Conservation (phyloP, 2,329 filamentous ascomycete species). For the Chrysoporthe cubensis region DNA sequence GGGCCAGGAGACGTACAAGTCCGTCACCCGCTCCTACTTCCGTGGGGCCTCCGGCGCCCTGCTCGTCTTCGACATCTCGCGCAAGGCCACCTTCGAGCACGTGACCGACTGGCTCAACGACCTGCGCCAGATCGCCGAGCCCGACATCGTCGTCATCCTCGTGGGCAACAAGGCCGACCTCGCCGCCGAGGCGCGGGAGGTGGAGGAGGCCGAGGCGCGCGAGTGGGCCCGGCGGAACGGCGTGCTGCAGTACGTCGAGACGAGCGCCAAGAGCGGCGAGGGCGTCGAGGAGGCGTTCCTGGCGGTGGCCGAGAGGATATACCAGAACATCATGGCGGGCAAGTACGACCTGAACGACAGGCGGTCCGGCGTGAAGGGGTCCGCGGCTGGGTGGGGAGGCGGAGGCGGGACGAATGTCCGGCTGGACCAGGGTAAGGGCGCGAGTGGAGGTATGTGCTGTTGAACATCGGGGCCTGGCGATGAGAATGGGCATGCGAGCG, state of each 20-base stretch:
- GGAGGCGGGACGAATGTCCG: conserved; percentile 48
- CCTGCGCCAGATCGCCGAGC: conserved; percentile 91
- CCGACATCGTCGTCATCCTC: conserved; percentile 90
- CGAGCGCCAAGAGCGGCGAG: conserved; percentile 92
- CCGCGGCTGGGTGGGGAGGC: conserved; percentile 53
- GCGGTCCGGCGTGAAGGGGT: conserved; percentile 85
- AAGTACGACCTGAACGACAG: conserved; percentile 94
- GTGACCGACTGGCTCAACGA: conserved; percentile 94
- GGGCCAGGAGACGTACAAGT: conserved; percentile 97
- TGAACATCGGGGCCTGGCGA: conserved; percentile 36
- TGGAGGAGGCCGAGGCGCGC: conserved; percentile 81
- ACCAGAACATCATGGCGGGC: conserved; percentile 93
- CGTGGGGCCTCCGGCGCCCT: conserved; percentile 74
- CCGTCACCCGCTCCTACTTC: conserved; percentile 92
- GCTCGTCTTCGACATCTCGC: conserved; percentile 92
- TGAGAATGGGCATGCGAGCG: not conserved
- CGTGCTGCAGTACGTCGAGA: conserved; percentile 93
- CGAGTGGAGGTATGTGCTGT: conserved; percentile 51
- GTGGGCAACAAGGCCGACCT: conserved; percentile 96
- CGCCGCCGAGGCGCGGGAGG: conserved; percentile 74
- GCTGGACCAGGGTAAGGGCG: conserved; percentile 47
- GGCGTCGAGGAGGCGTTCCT: conserved; percentile 93
- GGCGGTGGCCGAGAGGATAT: conserved; percentile 92
- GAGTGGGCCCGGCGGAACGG: conserved; percentile 87
- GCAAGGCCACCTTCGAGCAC: conserved; percentile 81